These are phyloP conservation scores for Cystofilobasidium bisporidii DNA, from an alignment of 768 basidiomycete genomes.

Conservation along the genomic window DNA sequence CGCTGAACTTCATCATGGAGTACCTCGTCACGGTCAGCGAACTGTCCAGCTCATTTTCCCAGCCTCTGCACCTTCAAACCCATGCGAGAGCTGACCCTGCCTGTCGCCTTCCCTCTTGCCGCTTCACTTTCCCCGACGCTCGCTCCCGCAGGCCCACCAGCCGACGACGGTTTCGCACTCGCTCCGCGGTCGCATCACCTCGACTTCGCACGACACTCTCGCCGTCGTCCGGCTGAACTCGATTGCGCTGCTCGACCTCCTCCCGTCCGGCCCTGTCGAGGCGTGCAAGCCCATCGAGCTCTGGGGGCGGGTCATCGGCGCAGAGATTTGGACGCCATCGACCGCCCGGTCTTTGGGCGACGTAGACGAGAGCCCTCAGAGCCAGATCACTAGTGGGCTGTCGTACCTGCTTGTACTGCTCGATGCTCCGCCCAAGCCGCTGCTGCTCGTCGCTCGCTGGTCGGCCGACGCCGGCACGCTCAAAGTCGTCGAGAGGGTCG, in stretches of 20 bases:
- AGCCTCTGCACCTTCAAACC: too few relatives aligned
- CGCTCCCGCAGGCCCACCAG: constrained; percentile 46
- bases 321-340: neutral
- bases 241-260: constrained; percentile 14
- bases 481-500: neutral
- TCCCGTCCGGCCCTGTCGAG: constrained; percentile 1
- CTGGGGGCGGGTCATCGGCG: constrained; percentile 24
- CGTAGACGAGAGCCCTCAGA: neutral
- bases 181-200: constrained; percentile 34
- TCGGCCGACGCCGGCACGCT: neutral
- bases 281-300: constrained; percentile 16
- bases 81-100: too few relatives aligned
- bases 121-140: neutral
- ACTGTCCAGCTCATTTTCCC: too few relatives aligned
- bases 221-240: constrained; percentile 12
- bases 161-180: constrained; percentile 64
- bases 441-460: constrained; percentile 6
- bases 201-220: constrained; percentile 3
- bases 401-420: constrained; percentile 20
- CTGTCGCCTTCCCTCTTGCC: neutral
- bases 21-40: too few relatives aligned
- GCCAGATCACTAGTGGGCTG: neutral
- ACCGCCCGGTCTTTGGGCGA: neutral
- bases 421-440: constrained; percentile 14
- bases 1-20: too few relatives aligned